Conservation (phyloP, 2,329 filamentous ascomycete species). For the Aureobasidium melanogenum region DNA sequence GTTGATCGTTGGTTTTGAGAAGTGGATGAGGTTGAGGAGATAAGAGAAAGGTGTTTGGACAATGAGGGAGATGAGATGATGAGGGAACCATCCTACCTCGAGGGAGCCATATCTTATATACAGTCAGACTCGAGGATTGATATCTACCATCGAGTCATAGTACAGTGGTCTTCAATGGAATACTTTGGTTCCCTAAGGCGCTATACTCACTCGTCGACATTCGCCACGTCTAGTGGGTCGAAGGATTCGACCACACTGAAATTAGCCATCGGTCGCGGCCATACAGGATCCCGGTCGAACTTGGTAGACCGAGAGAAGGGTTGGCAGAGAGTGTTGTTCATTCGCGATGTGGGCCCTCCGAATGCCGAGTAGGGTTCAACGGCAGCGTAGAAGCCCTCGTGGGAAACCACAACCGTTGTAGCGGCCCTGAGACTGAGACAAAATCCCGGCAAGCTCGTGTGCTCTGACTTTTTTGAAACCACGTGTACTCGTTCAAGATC, state of each 20-base stretch:
- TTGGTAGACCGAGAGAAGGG: neutral
- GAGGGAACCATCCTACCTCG: neutral
- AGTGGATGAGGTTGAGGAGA: neutral
- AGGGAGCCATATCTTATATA: neutral
- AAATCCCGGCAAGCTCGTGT: neutral
- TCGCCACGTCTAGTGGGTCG: neutral
- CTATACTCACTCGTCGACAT: slow-evolving; percentile 4
- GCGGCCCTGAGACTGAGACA: slow-evolving; percentile 8
- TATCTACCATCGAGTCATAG: neutral
- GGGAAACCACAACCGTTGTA: neutral
- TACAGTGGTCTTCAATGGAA: neutral
- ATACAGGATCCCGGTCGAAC: neutral
- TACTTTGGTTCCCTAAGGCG: neutral
- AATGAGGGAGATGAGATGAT: neutral
- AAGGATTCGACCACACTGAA: slow-evolving; percentile 1
- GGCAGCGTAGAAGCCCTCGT: slow-evolving; percentile 3
- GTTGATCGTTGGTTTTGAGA: neutral
- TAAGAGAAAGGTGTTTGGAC: neutral
- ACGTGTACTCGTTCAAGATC: neutral
- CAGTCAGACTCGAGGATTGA: neutral
- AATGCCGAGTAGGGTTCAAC: neutral
- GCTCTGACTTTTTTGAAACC: neutral
- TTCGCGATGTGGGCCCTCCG: neutral
- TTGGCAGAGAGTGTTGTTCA: slow-evolving; percentile 10
- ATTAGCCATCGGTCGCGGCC: neutral